Conservation (phyloP, 164 flowering plant species). For the grape (Vitis vinifera) region ASM3070453v1 NC_081822.1:3303001-3303500, state of each 20-base stretch:
- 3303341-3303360: not conserved
- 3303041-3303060: slow-evolving; percentile 91
- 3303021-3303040: slow-evolving; percentile 64
- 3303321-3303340: slow-evolving; percentile 1
- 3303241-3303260: slow-evolving; percentile 69
- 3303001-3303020: slow-evolving; percentile 30
- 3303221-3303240: slow-evolving; percentile 54
- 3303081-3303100: slow-evolving; percentile 88
- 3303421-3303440: slow-evolving; percentile 66
- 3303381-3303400: not conserved
- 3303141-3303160: not conserved
- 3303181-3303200: too few relatives aligned
- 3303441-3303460: slow-evolving; percentile 74
- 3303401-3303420: slow-evolving; percentile 42
- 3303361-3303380: not conserved
- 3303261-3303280: slow-evolving; percentile 95
- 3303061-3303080: slow-evolving; percentile 76
- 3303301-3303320: slow-evolving; percentile 52
- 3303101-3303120: slow-evolving; percentile 42
- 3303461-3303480: slow-evolving; percentile 76
- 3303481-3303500: slow-evolving; percentile 69
- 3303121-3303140: slow-evolving; percentile 1
- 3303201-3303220: not conserved
- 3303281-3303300: slow-evolving; percentile 83
- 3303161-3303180: not conserved